Percentiles rank a stretch among this genome's conserved stretches.
These are phyloP conservation scores for Camelina hispida DNA, from an alignment of 345 rosid species.

Conservation along the genomic window DNA sequence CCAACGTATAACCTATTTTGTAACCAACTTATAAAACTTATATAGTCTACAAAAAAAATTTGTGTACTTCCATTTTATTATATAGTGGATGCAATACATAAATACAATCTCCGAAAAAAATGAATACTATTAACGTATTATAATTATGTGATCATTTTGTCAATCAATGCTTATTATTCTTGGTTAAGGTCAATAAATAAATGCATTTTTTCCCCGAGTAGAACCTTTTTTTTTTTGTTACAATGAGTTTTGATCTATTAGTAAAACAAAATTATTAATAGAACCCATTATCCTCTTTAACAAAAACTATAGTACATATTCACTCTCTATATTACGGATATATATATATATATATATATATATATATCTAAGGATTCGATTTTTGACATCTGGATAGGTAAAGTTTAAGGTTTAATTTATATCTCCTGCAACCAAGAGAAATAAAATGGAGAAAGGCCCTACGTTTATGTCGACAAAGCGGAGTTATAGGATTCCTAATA, in stretches of 20 bases:
- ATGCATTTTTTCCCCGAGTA: no score
- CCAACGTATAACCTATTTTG: no score
- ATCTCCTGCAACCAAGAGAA: background rate
- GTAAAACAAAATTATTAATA: no score
- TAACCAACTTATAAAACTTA: no score
- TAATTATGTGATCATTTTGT: background rate
- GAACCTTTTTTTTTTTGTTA: no score
- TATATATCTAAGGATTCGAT: background rate
- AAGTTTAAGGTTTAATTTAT: slow-evolving; percentile 23
- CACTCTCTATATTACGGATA: background rate
- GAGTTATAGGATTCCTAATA: background rate
- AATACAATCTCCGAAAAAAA: background rate
- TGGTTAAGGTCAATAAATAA: no score
- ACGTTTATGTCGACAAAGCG: slow-evolving; percentile 25
- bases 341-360: background rate
- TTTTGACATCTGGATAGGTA: slow-evolving; percentile 6
- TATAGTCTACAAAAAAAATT: no score
- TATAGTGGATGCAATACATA: slow-evolving; percentile 11
- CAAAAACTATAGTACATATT: background rate
- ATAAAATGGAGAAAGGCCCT: background rate
- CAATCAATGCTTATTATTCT: no score
- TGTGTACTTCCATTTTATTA: no score
- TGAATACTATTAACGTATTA: background rate
- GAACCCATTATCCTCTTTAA: background rate
- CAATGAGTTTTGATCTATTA: no score